Evolutionary conservation across 495 filamentous ascomycete genomes (phyloP).

Genomic region (Penicillium desertorum): DNA sequence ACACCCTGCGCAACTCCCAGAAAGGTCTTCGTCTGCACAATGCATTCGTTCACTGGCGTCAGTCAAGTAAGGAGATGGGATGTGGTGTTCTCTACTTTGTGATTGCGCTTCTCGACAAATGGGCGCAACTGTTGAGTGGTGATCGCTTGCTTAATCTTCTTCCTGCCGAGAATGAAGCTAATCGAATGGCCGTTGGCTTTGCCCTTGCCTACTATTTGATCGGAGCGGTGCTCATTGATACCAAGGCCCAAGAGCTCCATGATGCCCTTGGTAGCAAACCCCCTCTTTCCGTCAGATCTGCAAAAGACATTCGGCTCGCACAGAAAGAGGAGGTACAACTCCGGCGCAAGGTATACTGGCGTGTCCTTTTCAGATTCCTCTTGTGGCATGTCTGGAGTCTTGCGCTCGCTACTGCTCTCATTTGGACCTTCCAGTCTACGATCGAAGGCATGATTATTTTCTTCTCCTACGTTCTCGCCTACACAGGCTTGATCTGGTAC

Average conservation of each 20-base stretch:
- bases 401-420: slow-evolving; percentile 47
- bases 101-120: slow-evolving; percentile 59
- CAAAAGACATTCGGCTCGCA: slow-evolving; percentile 44
- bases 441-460: slow-evolving; percentile 50
- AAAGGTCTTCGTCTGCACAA: slow-evolving; percentile 61
- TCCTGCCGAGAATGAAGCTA: slow-evolving; percentile 39
- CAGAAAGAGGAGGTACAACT: slow-evolving; percentile 47
- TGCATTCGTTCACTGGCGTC: slow-evolving; percentile 61
- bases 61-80: slow-evolving; percentile 56
- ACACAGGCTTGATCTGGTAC: slow-evolving; percentile 59
- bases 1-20: slow-evolving; percentile 53
- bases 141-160: slow-evolving; percentile 47
- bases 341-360: slow-evolving; percentile 56
- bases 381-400: slow-evolving; percentile 59
- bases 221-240: slow-evolving; percentile 58
- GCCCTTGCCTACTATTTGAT: slow-evolving; percentile 60
- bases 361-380: slow-evolving; percentile 51
- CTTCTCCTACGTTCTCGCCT: slow-evolving; percentile 52
- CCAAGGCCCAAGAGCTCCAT: slow-evolving; percentile 56
- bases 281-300: slow-evolving; percentile 31
- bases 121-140: slow-evolving; percentile 54
- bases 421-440: slow-evolving; percentile 54
- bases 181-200: slow-evolving; percentile 56
- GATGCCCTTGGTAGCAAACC: slow-evolving; percentile 44
- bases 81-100: slow-evolving; percentile 60